These are phyloP conservation scores for Suillus alpinus DNA, from an alignment of 768 basidiomycete species.

Conservation along the genomic window DNA sequence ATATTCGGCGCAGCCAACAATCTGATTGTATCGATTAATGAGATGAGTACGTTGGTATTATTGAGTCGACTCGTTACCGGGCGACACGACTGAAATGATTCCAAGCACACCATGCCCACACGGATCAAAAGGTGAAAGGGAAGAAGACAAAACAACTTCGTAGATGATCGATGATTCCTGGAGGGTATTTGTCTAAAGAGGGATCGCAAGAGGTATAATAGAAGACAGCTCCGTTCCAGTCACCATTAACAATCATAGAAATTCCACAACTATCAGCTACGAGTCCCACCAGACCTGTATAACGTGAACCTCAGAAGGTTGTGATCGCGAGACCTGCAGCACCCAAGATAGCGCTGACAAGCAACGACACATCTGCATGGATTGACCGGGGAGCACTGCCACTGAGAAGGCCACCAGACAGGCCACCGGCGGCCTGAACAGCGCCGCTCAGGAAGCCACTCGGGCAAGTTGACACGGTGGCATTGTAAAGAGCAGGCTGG, in stretches of 20 bases:
- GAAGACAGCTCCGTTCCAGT: neutral
- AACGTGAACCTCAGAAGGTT: constrained; percentile 19
- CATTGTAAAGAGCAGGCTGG: constrained; percentile 65
- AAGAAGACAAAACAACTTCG: neutral
- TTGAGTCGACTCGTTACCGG: neutral
- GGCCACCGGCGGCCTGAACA: constrained; percentile 65
- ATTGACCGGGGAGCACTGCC: constrained; percentile 24
- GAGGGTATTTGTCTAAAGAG: neutral
- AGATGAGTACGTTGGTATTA: neutral
- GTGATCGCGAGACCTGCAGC: constrained; percentile 31
- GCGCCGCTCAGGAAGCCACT: constrained; percentile 63
- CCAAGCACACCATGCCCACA: neutral
- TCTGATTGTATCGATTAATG: neutral
- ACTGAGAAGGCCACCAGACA: constrained; percentile 38
- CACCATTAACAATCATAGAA: neutral
- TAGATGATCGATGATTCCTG: neutral
- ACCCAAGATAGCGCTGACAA: constrained; percentile 31
- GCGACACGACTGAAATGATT: neutral
- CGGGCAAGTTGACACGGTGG: constrained; percentile 65
- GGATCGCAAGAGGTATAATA: neutral
- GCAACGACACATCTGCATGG: constrained; percentile 24
- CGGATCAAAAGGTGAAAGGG: neutral
- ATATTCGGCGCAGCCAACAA: neutral
- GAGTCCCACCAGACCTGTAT: neutral
- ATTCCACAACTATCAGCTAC: neutral